These are phyloP conservation scores for Sanghuangporus sanghuang DNA, from an alignment of 1,284 basidiomycete genomes.

Conservation along the genomic window DNA sequence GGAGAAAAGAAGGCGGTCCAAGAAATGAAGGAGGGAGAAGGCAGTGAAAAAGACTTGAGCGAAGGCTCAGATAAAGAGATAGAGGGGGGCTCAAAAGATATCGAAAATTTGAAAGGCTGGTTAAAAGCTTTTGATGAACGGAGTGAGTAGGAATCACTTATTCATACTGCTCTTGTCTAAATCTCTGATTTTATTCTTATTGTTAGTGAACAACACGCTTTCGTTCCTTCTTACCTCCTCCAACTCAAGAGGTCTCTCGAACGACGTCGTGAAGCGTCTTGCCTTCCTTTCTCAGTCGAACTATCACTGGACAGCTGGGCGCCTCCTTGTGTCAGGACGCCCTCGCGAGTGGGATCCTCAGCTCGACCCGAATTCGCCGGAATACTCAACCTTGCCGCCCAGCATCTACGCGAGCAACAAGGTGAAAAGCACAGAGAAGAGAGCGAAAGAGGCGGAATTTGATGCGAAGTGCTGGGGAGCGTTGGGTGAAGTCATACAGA, in stretches of 20 bases:
- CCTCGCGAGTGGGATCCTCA: conserved; percentile 43
- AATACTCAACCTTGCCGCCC: conserved; percentile 19
- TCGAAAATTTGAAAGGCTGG: conserved; percentile 35
- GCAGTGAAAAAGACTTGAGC: no score
- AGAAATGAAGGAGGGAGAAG: no score
- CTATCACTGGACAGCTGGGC: conserved; percentile 23
- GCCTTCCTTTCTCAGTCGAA: conserved; percentile 31
- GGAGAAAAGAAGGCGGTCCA: neutral
- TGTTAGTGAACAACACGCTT: conserved; percentile 55
- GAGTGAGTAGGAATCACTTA: conserved; percentile 26
- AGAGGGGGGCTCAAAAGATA: conserved; percentile 4
- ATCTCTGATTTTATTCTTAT: conserved; percentile 6
- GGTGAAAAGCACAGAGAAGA: neutral
- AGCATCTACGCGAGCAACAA: neutral
- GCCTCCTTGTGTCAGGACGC: conserved; percentile 14
- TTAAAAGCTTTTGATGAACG: conserved; percentile 46
- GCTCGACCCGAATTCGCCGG: conserved; percentile 20
- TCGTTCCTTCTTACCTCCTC: conserved; percentile 50
- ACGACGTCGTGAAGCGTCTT: conserved; percentile 50
- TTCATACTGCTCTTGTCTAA: neutral
- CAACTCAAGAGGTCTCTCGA: conserved; percentile 54
- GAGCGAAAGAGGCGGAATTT: conserved; percentile 13
- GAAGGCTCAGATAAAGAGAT: no score
- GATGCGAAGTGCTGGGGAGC: conserved; percentile 31
- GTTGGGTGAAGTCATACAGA: conserved; percentile 41